A percentile compares a stretch with the other conserved stretches of the same genome.
Conservation (phyloP, 495 filamentous ascomycete genomes). For the Trichoderma erinaceum region DNA sequence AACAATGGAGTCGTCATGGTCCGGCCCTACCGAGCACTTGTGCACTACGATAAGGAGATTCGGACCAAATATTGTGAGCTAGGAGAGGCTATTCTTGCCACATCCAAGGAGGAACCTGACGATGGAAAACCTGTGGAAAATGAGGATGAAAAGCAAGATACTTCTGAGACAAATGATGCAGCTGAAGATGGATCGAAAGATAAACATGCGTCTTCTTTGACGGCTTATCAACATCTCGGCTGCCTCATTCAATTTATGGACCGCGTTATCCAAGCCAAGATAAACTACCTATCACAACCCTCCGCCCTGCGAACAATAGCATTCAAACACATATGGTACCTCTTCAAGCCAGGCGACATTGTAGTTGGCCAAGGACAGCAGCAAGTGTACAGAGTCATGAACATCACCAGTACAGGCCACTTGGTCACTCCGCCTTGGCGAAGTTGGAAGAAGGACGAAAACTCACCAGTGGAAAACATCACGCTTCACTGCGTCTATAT, state of each 20-base stretch:
- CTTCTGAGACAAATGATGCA: not conserved
- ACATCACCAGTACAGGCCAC: slow-evolving; percentile 16
- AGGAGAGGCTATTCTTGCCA: not conserved
- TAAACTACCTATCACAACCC: not conserved
- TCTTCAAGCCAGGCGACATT: slow-evolving; percentile 8
- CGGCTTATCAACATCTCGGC: not conserved
- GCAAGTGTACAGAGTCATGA: slow-evolving; percentile 26
- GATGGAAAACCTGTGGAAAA: not conserved
- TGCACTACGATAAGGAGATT: not conserved
- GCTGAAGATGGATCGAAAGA: not conserved
- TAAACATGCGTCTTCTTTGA: not conserved
- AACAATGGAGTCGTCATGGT: not conserved
- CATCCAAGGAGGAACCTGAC: not conserved
- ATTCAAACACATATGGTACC: not conserved
- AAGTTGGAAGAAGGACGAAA: not conserved
- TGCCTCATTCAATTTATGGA: not conserved
- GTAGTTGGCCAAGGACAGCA: slow-evolving; percentile 2
- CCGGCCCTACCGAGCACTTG: not conserved
- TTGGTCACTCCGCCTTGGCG: not conserved
- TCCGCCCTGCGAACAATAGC: slow-evolving; percentile 13
- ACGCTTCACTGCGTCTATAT: slow-evolving; percentile 32
- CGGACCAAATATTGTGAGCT: not conserved
- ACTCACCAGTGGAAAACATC: not conserved
- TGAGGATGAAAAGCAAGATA: not conserved
- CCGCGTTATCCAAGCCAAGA: not conserved